Conservation (phyloP, 1,284 basidiomycete species). For the Cryptococcus neoformans region DNA sequence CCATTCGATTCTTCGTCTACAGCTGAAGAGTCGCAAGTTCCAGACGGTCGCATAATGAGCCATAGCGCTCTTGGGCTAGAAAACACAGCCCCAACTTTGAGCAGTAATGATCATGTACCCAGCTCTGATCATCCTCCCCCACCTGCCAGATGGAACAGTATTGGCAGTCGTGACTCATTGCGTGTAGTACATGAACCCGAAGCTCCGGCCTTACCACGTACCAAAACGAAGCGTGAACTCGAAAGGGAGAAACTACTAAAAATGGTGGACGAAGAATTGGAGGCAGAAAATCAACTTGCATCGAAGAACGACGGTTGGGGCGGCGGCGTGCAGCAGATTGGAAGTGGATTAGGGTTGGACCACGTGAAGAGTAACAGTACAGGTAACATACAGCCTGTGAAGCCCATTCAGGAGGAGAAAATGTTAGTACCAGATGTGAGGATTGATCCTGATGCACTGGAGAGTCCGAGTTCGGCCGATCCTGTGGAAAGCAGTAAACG, state of each 20-base stretch:
- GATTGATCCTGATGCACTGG: slow-evolving; percentile 7
- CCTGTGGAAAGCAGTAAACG: background rate
- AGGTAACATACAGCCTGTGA: background rate
- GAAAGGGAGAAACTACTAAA: slow-evolving; percentile 46
- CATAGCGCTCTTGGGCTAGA: background rate
- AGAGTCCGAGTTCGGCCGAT: slow-evolving; percentile 11
- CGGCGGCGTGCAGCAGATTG: slow-evolving; percentile 27
- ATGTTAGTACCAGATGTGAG: background rate
- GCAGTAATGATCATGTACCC: slow-evolving; percentile 6
- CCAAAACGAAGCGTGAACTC: slow-evolving; percentile 45
- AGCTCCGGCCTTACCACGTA: slow-evolving; percentile 17
- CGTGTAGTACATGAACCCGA: slow-evolving; percentile 19
- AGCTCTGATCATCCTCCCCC: background rate
- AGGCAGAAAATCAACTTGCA: slow-evolving; percentile 8
- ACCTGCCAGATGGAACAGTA: slow-evolving; percentile 33
- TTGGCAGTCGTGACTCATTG: slow-evolving; percentile 38
- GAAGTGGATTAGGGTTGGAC: slow-evolving; percentile 18
- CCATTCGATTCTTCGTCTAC: background rate
- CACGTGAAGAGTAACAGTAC: slow-evolving; percentile 6
- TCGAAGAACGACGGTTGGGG: slow-evolving; percentile 30
- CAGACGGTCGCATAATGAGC: background rate
- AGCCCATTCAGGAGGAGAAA: background rate
- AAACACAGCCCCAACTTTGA: background rate
- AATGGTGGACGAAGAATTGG: slow-evolving; percentile 42
- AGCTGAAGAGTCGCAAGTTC: background rate